phyloP scores from a whole-genome alignment of 1,139 yeast genomes.

The Pneumocystis sp. region DNA sequence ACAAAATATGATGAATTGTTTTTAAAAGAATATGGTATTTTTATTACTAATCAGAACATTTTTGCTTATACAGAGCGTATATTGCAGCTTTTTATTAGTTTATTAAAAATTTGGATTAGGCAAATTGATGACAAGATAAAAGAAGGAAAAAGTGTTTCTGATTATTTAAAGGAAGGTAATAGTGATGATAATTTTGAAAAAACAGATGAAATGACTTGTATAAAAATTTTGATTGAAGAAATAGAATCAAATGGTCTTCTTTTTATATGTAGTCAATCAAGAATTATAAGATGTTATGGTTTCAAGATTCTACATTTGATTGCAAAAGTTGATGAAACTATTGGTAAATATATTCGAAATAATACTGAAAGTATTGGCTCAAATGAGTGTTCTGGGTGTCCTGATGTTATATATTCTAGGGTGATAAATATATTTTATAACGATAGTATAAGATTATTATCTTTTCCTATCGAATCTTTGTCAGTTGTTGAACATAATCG shows the following conservation, averaged over 20 bases:
- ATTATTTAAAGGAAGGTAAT: conserved; percentile 11
- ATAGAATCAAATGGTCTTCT: conserved; percentile 92
- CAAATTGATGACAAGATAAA: conserved; percentile 31
- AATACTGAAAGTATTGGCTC: background rate
- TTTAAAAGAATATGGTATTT: background rate
- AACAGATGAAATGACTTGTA: conserved; percentile 58
- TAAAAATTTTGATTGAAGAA: conserved; percentile 76
- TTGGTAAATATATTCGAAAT: conserved; percentile 32
- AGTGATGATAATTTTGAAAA: conserved; percentile 19
- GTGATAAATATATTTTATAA: conserved; percentile 4
- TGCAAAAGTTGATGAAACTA: conserved; percentile 71
- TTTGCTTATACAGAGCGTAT: background rate
- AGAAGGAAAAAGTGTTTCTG: background rate
- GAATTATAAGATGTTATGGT: conserved; percentile 58
- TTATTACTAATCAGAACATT: background rate
- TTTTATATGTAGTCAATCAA: conserved; percentile 79
- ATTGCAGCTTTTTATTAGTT: conserved; percentile 25
- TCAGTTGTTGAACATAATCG: conserved; percentile 74
- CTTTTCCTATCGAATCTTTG: conserved; percentile 32
- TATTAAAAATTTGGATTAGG: conserved; percentile 67
- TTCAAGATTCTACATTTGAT: conserved; percentile 58
- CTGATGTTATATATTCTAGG: conserved; percentile 6
- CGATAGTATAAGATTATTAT: conserved; percentile 37
- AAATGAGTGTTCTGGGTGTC: background rate
- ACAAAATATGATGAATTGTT: conserved; percentile 56